These are phyloP conservation scores for Plectranthus barbatus DNA, from an alignment of 257 asterid genomes.

Conservation along the genomic window DNA sequence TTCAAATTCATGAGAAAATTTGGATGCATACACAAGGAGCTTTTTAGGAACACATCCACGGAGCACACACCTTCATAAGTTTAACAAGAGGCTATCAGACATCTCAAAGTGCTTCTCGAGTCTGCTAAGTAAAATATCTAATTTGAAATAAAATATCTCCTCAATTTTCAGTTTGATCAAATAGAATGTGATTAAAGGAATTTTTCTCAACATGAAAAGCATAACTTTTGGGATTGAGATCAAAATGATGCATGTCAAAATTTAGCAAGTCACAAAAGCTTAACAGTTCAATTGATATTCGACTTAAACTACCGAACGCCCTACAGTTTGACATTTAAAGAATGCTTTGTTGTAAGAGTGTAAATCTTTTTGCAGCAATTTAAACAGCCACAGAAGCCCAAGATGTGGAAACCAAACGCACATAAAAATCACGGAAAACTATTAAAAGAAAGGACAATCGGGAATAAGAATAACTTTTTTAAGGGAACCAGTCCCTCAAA, in stretches of 20 bases:
- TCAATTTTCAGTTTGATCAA: background rate
- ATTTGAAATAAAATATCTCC: background rate
- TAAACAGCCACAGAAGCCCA: background rate
- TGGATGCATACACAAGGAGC: slow-evolving; percentile 85
- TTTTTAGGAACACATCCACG: slow-evolving; percentile 98
- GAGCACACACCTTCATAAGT: slow-evolving; percentile 77
- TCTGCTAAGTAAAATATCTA: background rate
- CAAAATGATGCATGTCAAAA: background rate
- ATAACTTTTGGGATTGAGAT: background rate
- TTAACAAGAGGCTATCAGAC: slow-evolving; percentile 15
- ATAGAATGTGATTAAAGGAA: background rate
- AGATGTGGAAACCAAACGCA: background rate
- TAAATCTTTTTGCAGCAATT: background rate
- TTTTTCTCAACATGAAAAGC: background rate
- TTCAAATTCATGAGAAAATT: slow-evolving; percentile 85
- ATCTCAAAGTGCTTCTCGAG: slow-evolving; percentile 4
- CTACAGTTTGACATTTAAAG: background rate
- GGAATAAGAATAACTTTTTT: background rate
- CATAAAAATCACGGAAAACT: background rate
- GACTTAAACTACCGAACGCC: background rate
- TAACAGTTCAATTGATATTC: background rate
- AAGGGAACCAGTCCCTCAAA: background rate
- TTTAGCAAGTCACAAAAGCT: background rate
- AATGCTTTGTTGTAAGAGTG: background rate
- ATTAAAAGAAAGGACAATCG: background rate